Evolutionary conservation across 768 basidiomycete genomes (phyloP).

Genomic region (Piloderma croceum): DNA sequence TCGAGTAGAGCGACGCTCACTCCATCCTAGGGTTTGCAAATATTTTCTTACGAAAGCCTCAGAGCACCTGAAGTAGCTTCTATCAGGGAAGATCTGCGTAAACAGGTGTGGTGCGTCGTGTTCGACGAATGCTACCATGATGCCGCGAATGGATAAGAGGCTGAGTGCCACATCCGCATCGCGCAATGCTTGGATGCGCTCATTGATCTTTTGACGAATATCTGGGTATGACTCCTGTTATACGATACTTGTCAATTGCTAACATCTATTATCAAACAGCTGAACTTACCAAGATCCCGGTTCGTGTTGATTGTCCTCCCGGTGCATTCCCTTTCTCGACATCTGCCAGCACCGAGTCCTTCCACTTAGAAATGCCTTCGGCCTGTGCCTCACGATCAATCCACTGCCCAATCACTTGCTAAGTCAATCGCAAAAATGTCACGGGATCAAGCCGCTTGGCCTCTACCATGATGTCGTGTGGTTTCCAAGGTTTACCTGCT

Average conservation of each 20-base stretch:
- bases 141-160: slow-evolving; percentile 14
- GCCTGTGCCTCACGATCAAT: slow-evolving; percentile 3
- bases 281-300: no score
- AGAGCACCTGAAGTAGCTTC: slow-evolving; percentile 16
- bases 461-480: slow-evolving; percentile 1
- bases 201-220: slow-evolving; percentile 8
- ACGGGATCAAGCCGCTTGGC: slow-evolving; percentile 1
- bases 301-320: slow-evolving; percentile 6
- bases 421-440: slow-evolving; percentile 2
- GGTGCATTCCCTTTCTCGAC: slow-evolving; percentile 5
- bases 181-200: slow-evolving; percentile 11
- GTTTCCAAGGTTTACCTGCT: slow-evolving; percentile 1
- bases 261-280: no score
- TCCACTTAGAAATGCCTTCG: no score
- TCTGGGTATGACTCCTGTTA: slow-evolving; percentile 12
- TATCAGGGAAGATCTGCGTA: slow-evolving; percentile 4
- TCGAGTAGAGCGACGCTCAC: slow-evolving; percentile 14
- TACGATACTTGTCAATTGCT: neutral
- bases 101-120: slow-evolving; percentile 9
- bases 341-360: neutral
- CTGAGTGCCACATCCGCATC: slow-evolving; percentile 13
- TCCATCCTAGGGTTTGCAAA: slow-evolving; percentile 13
- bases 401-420: slow-evolving; percentile 10
- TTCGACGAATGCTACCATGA: slow-evolving; percentile 19
- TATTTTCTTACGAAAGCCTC: slow-evolving; percentile 22